These are phyloP conservation scores for Pseudisothecium myosuroides DNA, from an alignment of 225 moss, liverwort and hornwort genomes.

Conservation along the genomic window DNA sequence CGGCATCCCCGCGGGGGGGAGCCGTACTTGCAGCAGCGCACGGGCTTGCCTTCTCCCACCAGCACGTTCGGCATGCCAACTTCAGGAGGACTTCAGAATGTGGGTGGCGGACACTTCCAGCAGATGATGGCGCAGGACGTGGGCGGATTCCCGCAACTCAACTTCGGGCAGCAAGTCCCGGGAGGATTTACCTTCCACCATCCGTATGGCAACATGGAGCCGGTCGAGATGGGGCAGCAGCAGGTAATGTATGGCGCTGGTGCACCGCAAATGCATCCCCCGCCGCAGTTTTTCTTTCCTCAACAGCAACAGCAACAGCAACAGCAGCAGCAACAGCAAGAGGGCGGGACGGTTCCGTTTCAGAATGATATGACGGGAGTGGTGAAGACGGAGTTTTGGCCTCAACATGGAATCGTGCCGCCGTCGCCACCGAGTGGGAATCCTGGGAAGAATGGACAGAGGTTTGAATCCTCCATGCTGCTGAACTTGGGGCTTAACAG, in stretches of 20 bases:
- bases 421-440: background rate
- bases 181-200: background rate
- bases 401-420: background rate
- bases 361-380: background rate
- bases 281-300: background rate
- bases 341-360: background rate
- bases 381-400: conserved; percentile 30
- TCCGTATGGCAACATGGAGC: background rate
- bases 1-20: conserved; percentile 19
- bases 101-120: conserved; percentile 15
- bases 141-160: background rate
- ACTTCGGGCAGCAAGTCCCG: conserved; percentile 7
- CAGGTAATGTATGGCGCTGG: conserved; percentile 33
- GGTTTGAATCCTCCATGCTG: conserved; percentile 17
- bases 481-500: conserved; percentile 25
- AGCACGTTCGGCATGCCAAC: background rate
- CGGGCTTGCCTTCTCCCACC: background rate
- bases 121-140: conserved; percentile 27
- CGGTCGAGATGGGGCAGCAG: conserved; percentile 9
- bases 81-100: conserved; percentile 1
- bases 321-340: background rate
- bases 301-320: background rate
- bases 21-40: conserved; percentile 18
- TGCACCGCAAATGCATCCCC: background rate
- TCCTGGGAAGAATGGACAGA: background rate